Conservation (phyloP, 164 flowering plant genomes). For the Platanus orientalis region DNA sequence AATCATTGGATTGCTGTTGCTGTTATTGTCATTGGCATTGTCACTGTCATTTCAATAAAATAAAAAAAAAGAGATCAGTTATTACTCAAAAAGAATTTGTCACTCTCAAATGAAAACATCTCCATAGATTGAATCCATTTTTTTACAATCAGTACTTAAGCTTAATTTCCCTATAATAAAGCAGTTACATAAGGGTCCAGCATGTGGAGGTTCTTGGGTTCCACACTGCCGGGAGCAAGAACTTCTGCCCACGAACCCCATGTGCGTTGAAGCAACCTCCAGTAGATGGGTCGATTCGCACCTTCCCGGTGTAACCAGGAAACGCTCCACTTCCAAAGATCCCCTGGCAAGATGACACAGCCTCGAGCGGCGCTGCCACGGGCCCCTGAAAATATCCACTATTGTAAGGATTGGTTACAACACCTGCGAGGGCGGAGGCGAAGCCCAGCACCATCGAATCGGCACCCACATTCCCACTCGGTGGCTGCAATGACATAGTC, state of each 20-base stretch:
- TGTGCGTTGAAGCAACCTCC: conserved; percentile 39
- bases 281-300: conserved; percentile 24
- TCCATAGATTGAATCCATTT: no score
- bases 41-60: no score
- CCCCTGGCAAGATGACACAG: conserved; percentile 22
- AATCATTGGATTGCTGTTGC: no score
- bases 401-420: conserved; percentile 34
- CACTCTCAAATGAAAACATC: no score
- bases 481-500: conserved; percentile 28
- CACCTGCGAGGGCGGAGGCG: conserved; percentile 31
- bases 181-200: conserved; percentile 31
- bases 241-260: conserved; percentile 31
- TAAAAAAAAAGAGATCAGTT: no score
- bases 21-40: no score
- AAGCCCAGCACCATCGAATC: conserved; percentile 36
- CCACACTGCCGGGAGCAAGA: conserved; percentile 50
- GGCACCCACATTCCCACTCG: conserved; percentile 28
- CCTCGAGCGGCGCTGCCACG: conserved; percentile 10
- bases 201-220: conserved; percentile 33
- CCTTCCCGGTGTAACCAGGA: conserved; percentile 38
- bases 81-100: no score
- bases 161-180: no score
- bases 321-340: conserved; percentile 35
- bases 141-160: no score
- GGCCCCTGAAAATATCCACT: conserved; percentile 26